Evolutionary conservation across 169 alveolate species (phyloP).

Genomic region (Babesia microti): DNA sequence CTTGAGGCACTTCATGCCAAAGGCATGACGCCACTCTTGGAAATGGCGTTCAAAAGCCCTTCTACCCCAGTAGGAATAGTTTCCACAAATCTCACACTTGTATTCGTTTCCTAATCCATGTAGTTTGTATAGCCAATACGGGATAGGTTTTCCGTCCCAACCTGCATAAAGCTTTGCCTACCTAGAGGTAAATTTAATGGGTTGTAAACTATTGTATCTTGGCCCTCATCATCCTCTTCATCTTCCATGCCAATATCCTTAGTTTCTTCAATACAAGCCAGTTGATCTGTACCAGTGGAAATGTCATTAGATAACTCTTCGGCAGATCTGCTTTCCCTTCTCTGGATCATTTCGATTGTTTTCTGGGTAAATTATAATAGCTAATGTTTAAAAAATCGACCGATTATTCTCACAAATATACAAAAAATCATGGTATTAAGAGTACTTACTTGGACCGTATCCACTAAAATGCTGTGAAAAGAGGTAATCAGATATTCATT

Average conservation of each 20-base stretch:
- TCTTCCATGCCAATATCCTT: constrained; percentile 13
- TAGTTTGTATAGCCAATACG: constrained; percentile 98
- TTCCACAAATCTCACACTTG: constrained; percentile 98
- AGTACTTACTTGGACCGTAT: constrained; percentile 72
- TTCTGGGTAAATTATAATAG: constrained; percentile 12
- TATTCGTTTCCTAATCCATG: constrained; percentile 96
- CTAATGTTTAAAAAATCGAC: constrained; percentile 5
- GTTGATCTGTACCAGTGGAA: constrained; percentile 21
- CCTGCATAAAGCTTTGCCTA: constrained; percentile 41
- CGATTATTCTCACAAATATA: constrained; percentile 6
- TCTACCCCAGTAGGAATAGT: constrained; percentile 98
- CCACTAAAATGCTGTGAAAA: constrained; percentile 68
- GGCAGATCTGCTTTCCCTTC: constrained; percentile 51
- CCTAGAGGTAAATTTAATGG: constrained; percentile 95
- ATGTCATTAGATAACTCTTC: constrained; percentile 55
- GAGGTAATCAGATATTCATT: constrained; percentile 67
- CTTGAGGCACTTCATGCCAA: constrained; percentile 96
- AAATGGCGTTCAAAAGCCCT: constrained; percentile 97
- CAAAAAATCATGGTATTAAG: constrained; percentile 41
- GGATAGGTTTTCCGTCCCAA: constrained; percentile 99
- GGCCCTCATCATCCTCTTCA: constrained; percentile 70
- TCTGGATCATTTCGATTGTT: constrained; percentile 41
- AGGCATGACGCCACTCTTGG: constrained; percentile 97
- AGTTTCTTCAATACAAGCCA: constrained; percentile 33
- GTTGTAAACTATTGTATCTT: constrained; percentile 85